Base-by-base conservation (phyloP, 495 filamentous ascomycete species). In the Cenococcum geophilum region DNA sequence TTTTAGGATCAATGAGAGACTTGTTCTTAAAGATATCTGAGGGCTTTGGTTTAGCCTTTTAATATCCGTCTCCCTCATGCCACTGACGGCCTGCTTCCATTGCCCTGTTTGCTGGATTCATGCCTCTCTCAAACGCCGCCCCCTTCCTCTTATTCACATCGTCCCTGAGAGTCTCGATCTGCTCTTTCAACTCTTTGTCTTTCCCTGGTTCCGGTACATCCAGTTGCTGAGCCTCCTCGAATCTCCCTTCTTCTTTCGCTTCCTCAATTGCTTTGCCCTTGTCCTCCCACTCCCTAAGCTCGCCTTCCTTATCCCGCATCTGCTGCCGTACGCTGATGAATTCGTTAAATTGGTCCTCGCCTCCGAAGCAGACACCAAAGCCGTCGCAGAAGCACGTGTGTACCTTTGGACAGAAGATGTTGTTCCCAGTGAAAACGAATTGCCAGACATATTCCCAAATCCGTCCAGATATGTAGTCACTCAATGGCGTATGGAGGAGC, bases 381-480 rank as follows among this genome's bases (percentile, higher is more conserved):
- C 82, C 86, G 60, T 89, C 85, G 69, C 89, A 92, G 57, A 89
- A 87, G 71, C 89, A 92, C 0, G 85, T 72, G 66, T 84, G 80
- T 72, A 86, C 81, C 21, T 75, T 75, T 12, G 86, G 85, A 67
- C 88, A 91, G 43, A 80, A 70, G 9, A 83, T 74, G 6, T 78
- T 74, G 34, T 82, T 49, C 9, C 68, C 66, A 2, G 79, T 80
- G 63, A 89, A 90, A n/a, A 89, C 73, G 61, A 78, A 86, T 58
- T 86, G 85, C 85, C 85, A 91, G 4, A 86, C 73, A 69, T 91
- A 89, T 75, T 90, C 87, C 82, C 84, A 87, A 10, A 89, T 79
- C 22, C 88, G 80, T 4, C 88, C 88, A 2, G 83, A 80, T 48
- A 91, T 78, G 62, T 81, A 84, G 69, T 91, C 86, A 58, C 78